phyloP scores from a whole-genome alignment of 805 yeast species.

The Ogataea sp. region DNA sequence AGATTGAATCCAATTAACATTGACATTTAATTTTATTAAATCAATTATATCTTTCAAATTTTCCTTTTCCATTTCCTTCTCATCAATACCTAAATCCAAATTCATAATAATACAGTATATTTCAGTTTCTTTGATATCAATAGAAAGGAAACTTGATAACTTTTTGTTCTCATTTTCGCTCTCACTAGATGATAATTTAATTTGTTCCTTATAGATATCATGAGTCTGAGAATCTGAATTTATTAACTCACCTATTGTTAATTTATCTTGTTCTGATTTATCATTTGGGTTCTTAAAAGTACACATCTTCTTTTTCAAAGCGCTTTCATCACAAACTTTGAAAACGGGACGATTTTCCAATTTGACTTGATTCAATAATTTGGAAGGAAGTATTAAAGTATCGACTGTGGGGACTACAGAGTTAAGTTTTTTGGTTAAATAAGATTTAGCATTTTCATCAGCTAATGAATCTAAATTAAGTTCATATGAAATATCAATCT shows the following conservation, averaged over 20 bases:
- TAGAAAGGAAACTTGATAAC: no score
- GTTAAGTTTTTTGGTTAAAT: background rate
- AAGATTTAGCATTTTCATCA: background rate
- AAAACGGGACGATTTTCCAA: conserved; percentile 15
- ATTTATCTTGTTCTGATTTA: conserved; percentile 5
- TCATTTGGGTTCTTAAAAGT: conserved; percentile 9
- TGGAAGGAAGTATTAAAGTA: conserved; percentile 15
- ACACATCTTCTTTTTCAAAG: conserved; percentile 15
- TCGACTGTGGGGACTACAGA: conserved; percentile 10
- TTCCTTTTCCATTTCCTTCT: no score
- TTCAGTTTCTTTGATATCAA: conserved; percentile 11
- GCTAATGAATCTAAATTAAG: background rate
- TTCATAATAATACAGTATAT: conserved; percentile 22
- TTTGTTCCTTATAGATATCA: no score
- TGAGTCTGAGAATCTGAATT: no score
- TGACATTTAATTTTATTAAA: conserved; percentile 5
- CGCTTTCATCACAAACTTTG: conserved; percentile 25
- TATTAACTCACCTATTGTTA: conserved; percentile 14
- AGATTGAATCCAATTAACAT: conserved; percentile 25
- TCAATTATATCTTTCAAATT: no score
- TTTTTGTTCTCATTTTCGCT: no score
- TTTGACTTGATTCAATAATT: conserved; percentile 16
- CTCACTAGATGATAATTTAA: no score
- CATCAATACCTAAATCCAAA: background rate
- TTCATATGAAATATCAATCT: conserved; percentile 13